phyloP scores from a whole-genome alignment of 2,329 filamentous ascomycete genomes.

The Remersonia thermophila region DNA sequence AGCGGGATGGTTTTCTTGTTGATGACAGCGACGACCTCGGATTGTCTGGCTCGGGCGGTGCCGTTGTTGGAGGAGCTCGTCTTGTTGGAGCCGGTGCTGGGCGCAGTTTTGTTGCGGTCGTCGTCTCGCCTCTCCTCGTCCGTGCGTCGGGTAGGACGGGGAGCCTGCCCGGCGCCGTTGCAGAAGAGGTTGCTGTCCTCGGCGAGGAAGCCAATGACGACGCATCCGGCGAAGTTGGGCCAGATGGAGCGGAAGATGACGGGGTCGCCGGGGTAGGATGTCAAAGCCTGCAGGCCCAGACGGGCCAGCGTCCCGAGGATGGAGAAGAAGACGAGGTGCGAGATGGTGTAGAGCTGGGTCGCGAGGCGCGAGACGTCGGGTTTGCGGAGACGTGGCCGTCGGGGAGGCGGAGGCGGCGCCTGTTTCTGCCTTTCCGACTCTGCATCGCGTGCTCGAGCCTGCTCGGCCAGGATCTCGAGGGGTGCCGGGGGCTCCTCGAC shows the following conservation, averaged over 20 bases:
- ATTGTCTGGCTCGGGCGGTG: neutral
- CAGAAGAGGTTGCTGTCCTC: conserved; percentile 70
- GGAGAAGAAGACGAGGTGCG: conserved; percentile 76
- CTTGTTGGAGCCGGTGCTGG: conserved; percentile 8
- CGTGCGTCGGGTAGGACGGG: conserved; percentile 11
- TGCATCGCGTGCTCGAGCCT: neutral
- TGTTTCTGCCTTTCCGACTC: conserved; percentile 1
- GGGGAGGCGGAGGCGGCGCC: no score
- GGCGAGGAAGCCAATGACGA: conserved; percentile 74
- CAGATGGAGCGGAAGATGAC: conserved; percentile 65
- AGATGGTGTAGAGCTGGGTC: conserved; percentile 58
- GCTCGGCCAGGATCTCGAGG: no score
- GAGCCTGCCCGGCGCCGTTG: conserved; percentile 20
- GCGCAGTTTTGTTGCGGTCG: conserved; percentile 17
- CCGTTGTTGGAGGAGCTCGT: neutral
- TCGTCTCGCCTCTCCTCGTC: conserved; percentile 20
- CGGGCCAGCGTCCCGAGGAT: conserved; percentile 74
- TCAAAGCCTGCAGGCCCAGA: conserved; percentile 67
- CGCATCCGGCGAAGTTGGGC: conserved; percentile 74
- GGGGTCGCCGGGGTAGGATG: conserved; percentile 64
- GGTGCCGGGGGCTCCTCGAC: no score
- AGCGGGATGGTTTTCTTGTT: conserved; percentile 78
- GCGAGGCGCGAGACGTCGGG: conserved; percentile 33
- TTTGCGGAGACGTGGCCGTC: neutral
- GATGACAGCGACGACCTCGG: conserved; percentile 25